Base-by-base conservation (phyloP, 352 stramenopile genomes). In the Phytophthora megakarya region DNA sequence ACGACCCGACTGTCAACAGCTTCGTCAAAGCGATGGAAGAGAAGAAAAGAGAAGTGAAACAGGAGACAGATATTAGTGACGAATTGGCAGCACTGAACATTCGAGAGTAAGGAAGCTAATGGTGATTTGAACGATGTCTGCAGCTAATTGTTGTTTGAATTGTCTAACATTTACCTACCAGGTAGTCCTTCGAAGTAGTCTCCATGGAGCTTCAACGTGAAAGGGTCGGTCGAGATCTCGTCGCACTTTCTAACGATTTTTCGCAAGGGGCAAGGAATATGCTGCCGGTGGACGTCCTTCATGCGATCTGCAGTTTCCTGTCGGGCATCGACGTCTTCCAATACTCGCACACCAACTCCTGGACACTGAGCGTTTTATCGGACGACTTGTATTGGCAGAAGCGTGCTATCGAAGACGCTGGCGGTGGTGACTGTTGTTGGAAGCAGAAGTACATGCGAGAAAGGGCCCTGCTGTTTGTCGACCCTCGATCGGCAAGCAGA, bases 1-100 rank as follows among this genome's bases (percentile, higher is more conserved):
- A 83, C 43, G 65, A 72, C 21, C 64, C 68, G 23, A 78, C 71
- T 0, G 61, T 72, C 8, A 25, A 23, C 1, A 66, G 63, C 42
- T 79, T 82, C 21, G 33, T 60, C 1, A 56, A 61, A 18, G 67
- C 63, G 15, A 19, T 80, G 15, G 47, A 64, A 25, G 64, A 60
- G 5, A 52, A 11, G 40, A 33, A 44, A 3, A 1, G 12, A 9
- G 30, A 23, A 23, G 30, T 13, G 15, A 44, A 44, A 28, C 12
- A 63, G 2, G 21, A 50, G 1, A 23, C 16, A 10, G 50, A 39
- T 16, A 51, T 70, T 47, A 51, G 47, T 16, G 55, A 65, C 2
- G 37, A 65, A 21, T 13, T 70, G 11, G 37, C 54, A 13, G 40
- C 21, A 12, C 26, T 70, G 12, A 43, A 61, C 9, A 65, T 70